Evolutionary conservation across 345 rosid species (phyloP), one percentile per base, ranked within the genome.

Genomic region (Erucastrum elatum): DNA sequence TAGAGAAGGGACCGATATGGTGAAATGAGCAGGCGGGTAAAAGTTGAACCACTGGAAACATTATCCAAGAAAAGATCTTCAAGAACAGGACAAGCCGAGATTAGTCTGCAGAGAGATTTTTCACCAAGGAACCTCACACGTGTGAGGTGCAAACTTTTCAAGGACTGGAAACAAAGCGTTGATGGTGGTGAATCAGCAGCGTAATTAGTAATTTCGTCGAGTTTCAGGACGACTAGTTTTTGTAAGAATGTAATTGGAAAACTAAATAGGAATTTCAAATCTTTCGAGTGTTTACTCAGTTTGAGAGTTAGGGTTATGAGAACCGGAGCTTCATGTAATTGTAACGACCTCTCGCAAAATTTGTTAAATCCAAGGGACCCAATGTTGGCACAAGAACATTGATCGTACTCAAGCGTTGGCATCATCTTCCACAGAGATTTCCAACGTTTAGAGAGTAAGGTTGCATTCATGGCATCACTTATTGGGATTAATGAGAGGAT

Each of bases 391-490:
- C 25, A 51, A 51, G 8, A 25, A 2, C 35, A 5, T 56, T 75
- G 6, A 29, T 0, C 39, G 15, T 51, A 55, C 21, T 11, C 30
- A 65, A 65, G 64, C 13, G 15, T 64, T 13, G 64, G 12, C 71
- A 75, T 35, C 71, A 30, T 63, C 62, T 73, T 73, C 70, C 77
- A 73, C 12, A 75, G 4, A 75, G 31, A 21, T 3, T 34, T 33
- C 35, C 35, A 33, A 5, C 7, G 35, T 33, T 33, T 33, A 33
- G 79, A 75, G 5, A 75, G 25, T 15, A 75, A 35, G 33, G 60
- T 27, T 16, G 66, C 37, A 12, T 55, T 0, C 39, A 55, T 66
- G 5, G 65, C 55, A 35, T 65, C 10, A 0, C 30, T 66, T 75
- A 27, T 2, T 3, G 72, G 65, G 17, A 35, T 0, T 0, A 21